phyloP scores from a whole-genome alignment of 164 flowering plant species.

The Paratinospora sagittata region DNA sequence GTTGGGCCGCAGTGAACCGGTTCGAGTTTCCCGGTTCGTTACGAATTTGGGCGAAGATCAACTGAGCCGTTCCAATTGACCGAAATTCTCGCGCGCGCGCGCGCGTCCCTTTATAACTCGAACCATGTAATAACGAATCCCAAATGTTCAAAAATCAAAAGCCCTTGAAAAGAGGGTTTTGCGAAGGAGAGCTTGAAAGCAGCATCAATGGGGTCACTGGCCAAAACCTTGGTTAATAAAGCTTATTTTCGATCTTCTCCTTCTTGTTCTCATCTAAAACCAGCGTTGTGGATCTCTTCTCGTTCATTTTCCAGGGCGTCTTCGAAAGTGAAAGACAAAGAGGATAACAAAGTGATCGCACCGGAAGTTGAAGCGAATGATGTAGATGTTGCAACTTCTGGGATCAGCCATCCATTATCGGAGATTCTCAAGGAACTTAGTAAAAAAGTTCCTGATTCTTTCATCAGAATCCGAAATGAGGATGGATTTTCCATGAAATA shows the following conservation, averaged over 20 bases:
- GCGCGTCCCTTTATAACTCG: neutral
- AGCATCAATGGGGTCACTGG: slow-evolving; percentile 6
- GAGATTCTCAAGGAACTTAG: slow-evolving; percentile 72
- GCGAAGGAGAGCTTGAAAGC: neutral
- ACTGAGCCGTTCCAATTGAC: neutral
- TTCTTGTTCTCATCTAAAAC: neutral
- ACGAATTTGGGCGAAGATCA: too few relatives aligned
- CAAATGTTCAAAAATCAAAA: neutral
- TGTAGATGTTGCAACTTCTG: slow-evolving; percentile 42
- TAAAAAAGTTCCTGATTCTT: slow-evolving; percentile 70
- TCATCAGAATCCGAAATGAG: slow-evolving; percentile 51
- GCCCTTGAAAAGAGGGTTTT: neutral
- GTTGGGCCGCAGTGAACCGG: neutral
- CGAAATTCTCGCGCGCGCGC: neutral
- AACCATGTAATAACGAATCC: neutral
- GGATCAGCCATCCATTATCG: slow-evolving; percentile 68
- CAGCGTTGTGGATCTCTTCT: neutral
- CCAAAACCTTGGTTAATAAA: neutral
- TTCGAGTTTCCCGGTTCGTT: neutral
- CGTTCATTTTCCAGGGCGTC: slow-evolving; percentile 15
- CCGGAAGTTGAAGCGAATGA: slow-evolving; percentile 16
- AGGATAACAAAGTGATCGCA: slow-evolving; percentile 4
- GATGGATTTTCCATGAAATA: slow-evolving; percentile 58
- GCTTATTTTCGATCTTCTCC: neutral
- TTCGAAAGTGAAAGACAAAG: slow-evolving; percentile 4